Percentiles rank a stretch among this genome's conserved stretches.
These are phyloP conservation scores for Kwoniella shandongensis DNA, from an alignment of 768 basidiomycete genomes.

Conservation along the genomic window DNA sequence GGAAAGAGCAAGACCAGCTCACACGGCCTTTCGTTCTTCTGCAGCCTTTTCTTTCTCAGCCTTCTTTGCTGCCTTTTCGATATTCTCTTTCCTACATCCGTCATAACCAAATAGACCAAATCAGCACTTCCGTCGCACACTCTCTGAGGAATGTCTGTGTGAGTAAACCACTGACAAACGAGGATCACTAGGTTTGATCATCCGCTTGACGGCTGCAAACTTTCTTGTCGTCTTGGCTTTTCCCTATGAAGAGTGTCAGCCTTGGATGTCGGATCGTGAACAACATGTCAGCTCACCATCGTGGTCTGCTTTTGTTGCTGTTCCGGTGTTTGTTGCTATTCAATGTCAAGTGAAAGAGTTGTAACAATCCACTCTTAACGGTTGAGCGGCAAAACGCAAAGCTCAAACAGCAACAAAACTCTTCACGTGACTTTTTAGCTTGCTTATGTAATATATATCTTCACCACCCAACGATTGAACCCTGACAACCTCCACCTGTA, in stretches of 20 bases:
- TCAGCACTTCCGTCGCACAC: background rate
- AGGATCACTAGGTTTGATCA: conserved; percentile 91
- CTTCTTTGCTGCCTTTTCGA: conserved; percentile 76
- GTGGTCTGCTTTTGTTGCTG: background rate
- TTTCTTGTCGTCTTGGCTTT: conserved; percentile 92
- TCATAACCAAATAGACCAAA: background rate
- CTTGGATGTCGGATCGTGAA: too few relatives aligned
- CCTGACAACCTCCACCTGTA: conserved; percentile 20
- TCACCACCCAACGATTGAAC: conserved; percentile 1
- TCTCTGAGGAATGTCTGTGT: background rate
- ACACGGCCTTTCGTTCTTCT: conserved; percentile 61
- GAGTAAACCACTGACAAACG: conserved; percentile 66
- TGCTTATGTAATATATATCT: conserved; percentile 16
- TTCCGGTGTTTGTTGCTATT: background rate
- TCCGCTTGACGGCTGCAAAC: conserved; percentile 88
- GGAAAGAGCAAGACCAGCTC: conserved; percentile 51
- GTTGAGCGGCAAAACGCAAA: conserved; percentile 18
- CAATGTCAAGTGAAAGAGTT: background rate
- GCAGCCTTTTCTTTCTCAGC: conserved; percentile 52
- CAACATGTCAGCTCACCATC: conserved; percentile 13
- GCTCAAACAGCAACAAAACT: too few relatives aligned
- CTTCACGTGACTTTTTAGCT: conserved; percentile 5
- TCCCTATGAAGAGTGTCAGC: conserved; percentile 65
- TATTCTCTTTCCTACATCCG: conserved; percentile 77
- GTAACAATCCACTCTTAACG: too few relatives aligned